phyloP scores from a whole-genome alignment of 2,329 filamentous ascomycete species.

The Xylaria hypoxylon region DNA sequence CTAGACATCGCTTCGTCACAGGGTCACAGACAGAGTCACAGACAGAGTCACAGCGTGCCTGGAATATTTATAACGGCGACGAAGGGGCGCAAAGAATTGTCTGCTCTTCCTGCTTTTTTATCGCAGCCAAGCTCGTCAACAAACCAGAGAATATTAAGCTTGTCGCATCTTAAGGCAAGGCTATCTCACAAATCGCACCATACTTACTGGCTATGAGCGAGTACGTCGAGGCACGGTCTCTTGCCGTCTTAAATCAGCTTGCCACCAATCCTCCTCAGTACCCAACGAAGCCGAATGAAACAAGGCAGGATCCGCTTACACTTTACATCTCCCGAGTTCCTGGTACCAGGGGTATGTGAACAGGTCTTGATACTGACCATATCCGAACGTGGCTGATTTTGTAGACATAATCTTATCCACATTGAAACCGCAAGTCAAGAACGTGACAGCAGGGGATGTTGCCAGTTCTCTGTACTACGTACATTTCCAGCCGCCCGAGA shows the following conservation, averaged over 20 bases:
- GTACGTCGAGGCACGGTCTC: conserved; percentile 81
- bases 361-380: conserved; percentile 23
- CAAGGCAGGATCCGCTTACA: conserved; percentile 76
- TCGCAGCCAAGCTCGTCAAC: not conserved
- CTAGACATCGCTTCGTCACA: conserved; percentile 5
- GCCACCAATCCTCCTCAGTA: conserved; percentile 90
- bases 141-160: not conserved
- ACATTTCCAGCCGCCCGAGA: conserved; percentile 76
- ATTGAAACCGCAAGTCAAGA: conserved; percentile 87
- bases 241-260: conserved; percentile 81
- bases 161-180: conserved; percentile 8
- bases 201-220: conserved; percentile 48
- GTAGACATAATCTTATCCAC: conserved; percentile 92
- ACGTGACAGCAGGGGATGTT: conserved; percentile 88
- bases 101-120: not conserved
- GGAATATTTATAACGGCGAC: not conserved
- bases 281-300: conserved; percentile 79
- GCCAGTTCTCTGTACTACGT: conserved; percentile 91
- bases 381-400: conserved; percentile 21
- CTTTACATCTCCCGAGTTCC: conserved; percentile 96
- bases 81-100: not conserved
- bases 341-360: conserved; percentile 79
- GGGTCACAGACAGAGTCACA: not conserved
- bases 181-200: not conserved
- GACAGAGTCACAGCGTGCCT: not conserved